These are phyloP conservation scores for Mycena filopes DNA, from an alignment of 768 basidiomycete species.

Conservation along the genomic window DNA sequence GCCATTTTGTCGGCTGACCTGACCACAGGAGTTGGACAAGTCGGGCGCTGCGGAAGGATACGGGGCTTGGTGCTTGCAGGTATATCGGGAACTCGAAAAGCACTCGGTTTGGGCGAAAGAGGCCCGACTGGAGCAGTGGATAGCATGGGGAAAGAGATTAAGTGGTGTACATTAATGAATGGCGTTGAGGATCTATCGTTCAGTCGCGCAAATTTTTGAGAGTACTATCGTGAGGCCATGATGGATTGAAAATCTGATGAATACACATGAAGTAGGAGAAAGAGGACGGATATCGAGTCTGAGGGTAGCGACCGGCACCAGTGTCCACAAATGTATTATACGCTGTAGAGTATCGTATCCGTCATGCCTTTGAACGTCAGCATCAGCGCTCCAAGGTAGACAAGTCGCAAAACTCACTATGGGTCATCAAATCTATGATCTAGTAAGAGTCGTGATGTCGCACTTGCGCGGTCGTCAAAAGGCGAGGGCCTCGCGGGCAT, in stretches of 20 bases:
- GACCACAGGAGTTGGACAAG: constrained; percentile 13
- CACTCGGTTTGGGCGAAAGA: constrained; percentile 5
- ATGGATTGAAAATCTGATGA: constrained; percentile 10
- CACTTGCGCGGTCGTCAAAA: constrained; percentile 16
- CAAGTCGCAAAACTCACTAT: constrained; percentile 27
- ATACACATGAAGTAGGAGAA: constrained; percentile 27
- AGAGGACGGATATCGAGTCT: constrained; percentile 1
- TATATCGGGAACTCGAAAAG: background rate
- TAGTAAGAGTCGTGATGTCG: constrained; percentile 20
- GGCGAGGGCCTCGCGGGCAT: constrained; percentile 21
- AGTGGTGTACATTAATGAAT: background rate
- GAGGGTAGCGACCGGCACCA: constrained; percentile 22
- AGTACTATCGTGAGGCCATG: background rate
- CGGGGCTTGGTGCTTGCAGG: constrained; percentile 18
- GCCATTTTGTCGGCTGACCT: background rate
- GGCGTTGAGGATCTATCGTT: background rate
- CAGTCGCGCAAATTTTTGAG: background rate
- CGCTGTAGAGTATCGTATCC: constrained; percentile 25
- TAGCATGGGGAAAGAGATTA: constrained; percentile 3
- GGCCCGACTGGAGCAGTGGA: constrained; percentile 5
- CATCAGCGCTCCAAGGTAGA: constrained; percentile 1
- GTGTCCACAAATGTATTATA: constrained; percentile 26
- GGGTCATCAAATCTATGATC: constrained; percentile 16
- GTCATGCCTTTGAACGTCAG: constrained; percentile 25
- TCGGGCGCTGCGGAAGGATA: constrained; percentile 7